These are phyloP conservation scores for Lipomyces yarrowii DNA, from an alignment of 1,139 yeast genomes.

Conservation along the genomic window DNA sequence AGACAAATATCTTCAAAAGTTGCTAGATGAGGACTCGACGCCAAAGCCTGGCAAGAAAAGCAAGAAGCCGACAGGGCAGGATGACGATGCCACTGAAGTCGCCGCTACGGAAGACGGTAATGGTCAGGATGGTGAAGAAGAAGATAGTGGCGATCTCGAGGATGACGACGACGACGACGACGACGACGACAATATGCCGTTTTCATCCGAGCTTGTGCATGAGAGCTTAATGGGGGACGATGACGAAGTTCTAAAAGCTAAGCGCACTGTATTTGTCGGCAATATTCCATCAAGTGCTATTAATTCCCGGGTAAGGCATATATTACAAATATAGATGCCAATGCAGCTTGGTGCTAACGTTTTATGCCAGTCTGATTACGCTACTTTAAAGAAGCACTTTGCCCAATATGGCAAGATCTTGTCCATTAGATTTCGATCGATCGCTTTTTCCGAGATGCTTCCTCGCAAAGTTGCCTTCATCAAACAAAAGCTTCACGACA, in stretches of 20 bases:
- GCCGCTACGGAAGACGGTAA: background rate
- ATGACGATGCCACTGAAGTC: background rate
- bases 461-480: constrained; percentile 94
- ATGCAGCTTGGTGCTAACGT: background rate
- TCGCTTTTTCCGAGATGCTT: constrained; percentile 82
- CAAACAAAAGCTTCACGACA: constrained; percentile 72
- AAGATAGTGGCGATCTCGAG: constrained; percentile 35
- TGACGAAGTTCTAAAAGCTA: constrained; percentile 78
- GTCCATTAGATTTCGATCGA: constrained; percentile 86
- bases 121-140: constrained; percentile 37
- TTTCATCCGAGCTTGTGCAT: constrained; percentile 22
- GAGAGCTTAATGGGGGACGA: constrained; percentile 60
- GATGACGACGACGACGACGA: constrained; percentile 18
- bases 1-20: constrained; percentile 36
- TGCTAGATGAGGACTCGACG: constrained; percentile 31
- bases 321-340: background rate
- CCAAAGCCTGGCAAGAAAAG: constrained; percentile 3
- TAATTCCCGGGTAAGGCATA: constrained; percentile 52
- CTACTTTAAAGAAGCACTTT: constrained; percentile 29
- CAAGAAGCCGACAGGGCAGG: background rate
- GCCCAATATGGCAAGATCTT: constrained; percentile 60
- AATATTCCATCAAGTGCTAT: constrained; percentile 72
- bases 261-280: constrained; percentile 86
- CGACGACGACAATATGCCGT: background rate
- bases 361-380: constrained; percentile 19